These are phyloP conservation scores for Fusarium aywerte DNA, from an alignment of 2,329 filamentous ascomycete species.

Conservation along the genomic window DNA sequence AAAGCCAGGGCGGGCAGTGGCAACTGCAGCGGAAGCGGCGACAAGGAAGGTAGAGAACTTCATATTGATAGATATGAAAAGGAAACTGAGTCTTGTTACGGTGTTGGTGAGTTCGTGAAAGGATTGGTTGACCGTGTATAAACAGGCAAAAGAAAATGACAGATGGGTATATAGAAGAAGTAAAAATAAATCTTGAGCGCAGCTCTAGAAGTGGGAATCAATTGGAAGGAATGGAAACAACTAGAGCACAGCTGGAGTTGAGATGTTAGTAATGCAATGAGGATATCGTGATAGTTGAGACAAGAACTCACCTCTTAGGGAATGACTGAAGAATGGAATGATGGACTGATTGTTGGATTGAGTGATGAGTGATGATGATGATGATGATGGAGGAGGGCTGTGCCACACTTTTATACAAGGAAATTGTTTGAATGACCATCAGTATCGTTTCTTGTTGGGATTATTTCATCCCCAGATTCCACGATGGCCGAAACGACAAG, in stretches of 20 bases:
- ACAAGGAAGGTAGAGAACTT: constrained; percentile 60
- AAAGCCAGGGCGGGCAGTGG: constrained; percentile 56
- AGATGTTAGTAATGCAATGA: background rate
- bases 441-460: constrained; percentile 2
- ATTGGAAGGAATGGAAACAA: constrained; percentile 33
- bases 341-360: constrained; percentile 15
- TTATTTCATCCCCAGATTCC: constrained; percentile 12
- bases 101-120: constrained; percentile 17
- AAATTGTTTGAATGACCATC: background rate
- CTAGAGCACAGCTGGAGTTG: constrained; percentile 32
- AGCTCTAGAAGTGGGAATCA: constrained; percentile 29
- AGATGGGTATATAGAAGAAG: constrained; percentile 16
- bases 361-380: constrained; percentile 1
- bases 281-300: background rate
- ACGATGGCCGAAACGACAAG: background rate
- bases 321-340: constrained; percentile 35
- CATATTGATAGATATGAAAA: constrained; percentile 55
- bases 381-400: background rate
- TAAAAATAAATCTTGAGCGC: constrained; percentile 28
- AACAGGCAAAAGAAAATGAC: constrained; percentile 28
- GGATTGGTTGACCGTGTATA: constrained; percentile 5
- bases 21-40: constrained; percentile 58
- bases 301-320: constrained; percentile 30
- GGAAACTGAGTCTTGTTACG: background rate
- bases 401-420: constrained; percentile 20